phyloP scores from a whole-genome alignment of 2,329 filamentous ascomycete genomes.

The Stenocarpella maydis region DNA sequence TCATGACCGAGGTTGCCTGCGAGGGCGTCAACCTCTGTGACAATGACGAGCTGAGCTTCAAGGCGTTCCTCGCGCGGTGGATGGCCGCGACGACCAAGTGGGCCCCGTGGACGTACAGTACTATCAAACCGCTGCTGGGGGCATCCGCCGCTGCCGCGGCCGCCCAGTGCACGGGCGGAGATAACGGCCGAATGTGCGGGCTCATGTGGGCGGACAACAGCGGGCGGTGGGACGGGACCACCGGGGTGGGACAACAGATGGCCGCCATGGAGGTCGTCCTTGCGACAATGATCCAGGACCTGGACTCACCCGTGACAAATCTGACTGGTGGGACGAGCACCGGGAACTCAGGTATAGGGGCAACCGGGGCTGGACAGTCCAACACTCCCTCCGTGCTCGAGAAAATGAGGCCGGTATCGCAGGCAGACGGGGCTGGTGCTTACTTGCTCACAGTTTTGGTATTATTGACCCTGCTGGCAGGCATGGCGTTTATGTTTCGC shows the following conservation, averaged over 20 bases:
- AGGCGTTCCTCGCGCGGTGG: slow-evolving; percentile 69
- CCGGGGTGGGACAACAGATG: slow-evolving; percentile 77
- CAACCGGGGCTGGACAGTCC: slow-evolving; percentile 54
- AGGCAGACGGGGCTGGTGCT: slow-evolving; percentile 73
- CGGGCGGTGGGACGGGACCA: slow-evolving; percentile 63
- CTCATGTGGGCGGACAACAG: slow-evolving; percentile 63
- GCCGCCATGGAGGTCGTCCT: slow-evolving; percentile 71
- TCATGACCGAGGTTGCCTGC: slow-evolving; percentile 74
- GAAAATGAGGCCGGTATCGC: slow-evolving; percentile 54
- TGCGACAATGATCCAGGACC: slow-evolving; percentile 62
- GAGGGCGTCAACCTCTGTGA: slow-evolving; percentile 69
- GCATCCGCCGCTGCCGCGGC: slow-evolving; percentile 66
- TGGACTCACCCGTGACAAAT: slow-evolving; percentile 53
- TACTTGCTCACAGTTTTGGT: slow-evolving; percentile 62
- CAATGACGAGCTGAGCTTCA: slow-evolving; percentile 68
- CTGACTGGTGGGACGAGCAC: slow-evolving; percentile 66
- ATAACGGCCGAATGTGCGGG: slow-evolving; percentile 66
- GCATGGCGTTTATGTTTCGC: slow-evolving; percentile 30
- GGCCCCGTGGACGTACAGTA: slow-evolving; percentile 64
- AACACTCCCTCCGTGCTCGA: slow-evolving; percentile 38
- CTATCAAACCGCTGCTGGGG: slow-evolving; percentile 61
- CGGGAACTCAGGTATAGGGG: slow-evolving; percentile 52
- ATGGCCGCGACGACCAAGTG: slow-evolving; percentile 69
- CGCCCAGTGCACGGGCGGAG: slow-evolving; percentile 64
- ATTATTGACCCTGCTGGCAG: slow-evolving; percentile 20